Evolutionary conservation across 2,329 filamentous ascomycete genomes (phyloP).

Genomic region (Incumbomyces delicatus): DNA sequence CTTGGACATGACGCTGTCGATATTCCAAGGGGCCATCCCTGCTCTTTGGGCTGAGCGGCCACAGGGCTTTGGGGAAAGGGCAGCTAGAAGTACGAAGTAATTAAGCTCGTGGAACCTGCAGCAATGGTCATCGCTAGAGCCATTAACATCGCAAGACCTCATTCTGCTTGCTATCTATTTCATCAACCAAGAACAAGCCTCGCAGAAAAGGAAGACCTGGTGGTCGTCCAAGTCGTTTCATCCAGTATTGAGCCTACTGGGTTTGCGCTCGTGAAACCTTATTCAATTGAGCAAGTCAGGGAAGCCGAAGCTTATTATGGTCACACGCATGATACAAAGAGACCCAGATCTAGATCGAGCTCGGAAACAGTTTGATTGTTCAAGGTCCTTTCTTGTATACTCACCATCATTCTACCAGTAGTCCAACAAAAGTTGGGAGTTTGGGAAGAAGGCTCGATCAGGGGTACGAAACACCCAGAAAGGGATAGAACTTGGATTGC

Average conservation of each 20-base stretch:
- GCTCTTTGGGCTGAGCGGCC: constrained; percentile 77
- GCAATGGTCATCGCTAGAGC: constrained; percentile 67
- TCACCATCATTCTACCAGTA: too few relatives aligned
- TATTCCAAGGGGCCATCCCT: constrained; percentile 61
- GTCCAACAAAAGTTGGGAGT: too few relatives aligned
- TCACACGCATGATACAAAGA: too few relatives aligned
- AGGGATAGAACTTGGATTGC: too few relatives aligned
- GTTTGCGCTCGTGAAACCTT: constrained; percentile 78
- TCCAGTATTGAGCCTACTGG: constrained; percentile 75
- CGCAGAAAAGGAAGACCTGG: constrained; percentile 40
- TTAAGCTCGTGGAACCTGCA: constrained; percentile 54
- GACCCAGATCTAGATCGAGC: too few relatives aligned
- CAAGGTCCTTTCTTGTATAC: too few relatives aligned
- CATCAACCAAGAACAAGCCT: constrained; percentile 53
- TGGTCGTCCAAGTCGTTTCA: constrained; percentile 84
- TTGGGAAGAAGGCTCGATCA: too few relatives aligned
- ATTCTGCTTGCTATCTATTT: constrained; percentile 63
- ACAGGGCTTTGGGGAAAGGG: constrained; percentile 54
- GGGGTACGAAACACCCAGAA: too few relatives aligned
- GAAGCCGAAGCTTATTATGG: constrained; percentile 52
- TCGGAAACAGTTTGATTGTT: too few relatives aligned
- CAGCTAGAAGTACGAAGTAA: constrained; percentile 63
- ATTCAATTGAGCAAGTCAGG: constrained; percentile 60
- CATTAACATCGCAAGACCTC: constrained; percentile 64
- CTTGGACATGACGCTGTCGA: constrained; percentile 72